Base-by-base conservation (phyloP, 176 grass and related monocot genomes). In the Musa troglodytarum region DNA sequence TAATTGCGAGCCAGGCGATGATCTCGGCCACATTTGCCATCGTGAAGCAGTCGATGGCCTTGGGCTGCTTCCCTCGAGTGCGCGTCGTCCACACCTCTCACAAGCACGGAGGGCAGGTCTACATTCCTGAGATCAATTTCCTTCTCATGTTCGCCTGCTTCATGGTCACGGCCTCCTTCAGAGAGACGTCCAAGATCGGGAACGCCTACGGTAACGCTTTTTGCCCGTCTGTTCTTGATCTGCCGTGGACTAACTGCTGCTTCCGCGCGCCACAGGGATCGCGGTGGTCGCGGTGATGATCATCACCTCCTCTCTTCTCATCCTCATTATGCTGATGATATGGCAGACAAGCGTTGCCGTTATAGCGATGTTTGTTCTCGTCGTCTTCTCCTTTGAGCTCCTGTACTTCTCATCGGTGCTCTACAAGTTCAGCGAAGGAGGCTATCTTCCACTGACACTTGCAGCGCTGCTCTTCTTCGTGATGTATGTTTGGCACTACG, bases 1-100 rank as follows among this genome's bases (percentile, higher is more conserved):
- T 90, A 54, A 96, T 96, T 24, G 89, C 93, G 68, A 96, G 92
- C 81, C 92, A 92, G 13, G 89, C 93, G 8, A 96, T 92, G 92
- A 83, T 96, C 63, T 89, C 87, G 1, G 87, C 82, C 1, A 86
- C 89, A 58, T 88, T 84, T 17, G 75, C 89, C 17, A 92, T 96
- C 75, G 81, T 96, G 25, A 90, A 88, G 78, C 91, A 96, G 84
- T 88, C 89, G 0, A 53, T 90, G 50, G 86, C 89, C 1, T 83
- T 96, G 15, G 93, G 87, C 1, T 96, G 89, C 81, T 81, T 96
- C 68, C 89, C 92, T 9, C 80, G 85, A 75, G 92, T 96, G 2
- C 76, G 75, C 22, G 89, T 92, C 67, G 74, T 96, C 63, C 89
- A 96, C 71, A 96, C 92, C 56, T 96, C 92, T 0, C 75, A 77